A percentile compares a stretch with the other conserved stretches of the same genome.
Evolutionary conservation across 1,284 basidiomycete genomes (phyloP).

Genomic region (Tetrapyrgos nigripes): DNA sequence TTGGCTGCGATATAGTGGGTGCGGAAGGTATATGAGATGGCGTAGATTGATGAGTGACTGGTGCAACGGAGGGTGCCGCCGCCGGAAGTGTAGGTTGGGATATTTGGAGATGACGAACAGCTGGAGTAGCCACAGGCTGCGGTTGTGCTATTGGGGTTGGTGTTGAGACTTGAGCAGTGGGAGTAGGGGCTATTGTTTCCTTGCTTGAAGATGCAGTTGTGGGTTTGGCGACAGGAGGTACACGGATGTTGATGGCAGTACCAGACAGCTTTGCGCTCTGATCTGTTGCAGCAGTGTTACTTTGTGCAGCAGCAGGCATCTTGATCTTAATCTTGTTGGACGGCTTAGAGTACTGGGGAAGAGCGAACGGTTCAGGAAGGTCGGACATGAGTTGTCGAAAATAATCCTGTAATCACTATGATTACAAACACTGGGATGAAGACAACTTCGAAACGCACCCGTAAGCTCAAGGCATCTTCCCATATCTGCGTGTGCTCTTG

Average conservation of each 20-base stretch:
- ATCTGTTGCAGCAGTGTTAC: slow-evolving; percentile 15
- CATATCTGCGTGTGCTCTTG: slow-evolving; percentile 78
- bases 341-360: slow-evolving; percentile 65
- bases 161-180: slow-evolving; percentile 18
- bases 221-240: slow-evolving; percentile 14
- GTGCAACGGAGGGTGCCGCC: background rate
- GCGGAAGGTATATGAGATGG: slow-evolving; percentile 18
- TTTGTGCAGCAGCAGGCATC: slow-evolving; percentile 45
- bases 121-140: background rate
- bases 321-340: slow-evolving; percentile 73
- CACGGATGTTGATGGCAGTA: background rate
- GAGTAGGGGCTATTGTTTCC: slow-evolving; percentile 2
- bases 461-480: slow-evolving; percentile 71
- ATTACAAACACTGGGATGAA: slow-evolving; percentile 18
- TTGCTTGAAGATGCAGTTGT: slow-evolving; percentile 12
- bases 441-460: slow-evolving; percentile 49
- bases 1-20: slow-evolving; percentile 26
- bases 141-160: slow-evolving; percentile 14
- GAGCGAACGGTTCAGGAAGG: slow-evolving; percentile 65
- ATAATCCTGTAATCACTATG: slow-evolving; percentile 54
- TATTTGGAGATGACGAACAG: background rate
- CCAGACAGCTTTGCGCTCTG: slow-evolving; percentile 5
- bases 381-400: slow-evolving; percentile 79
- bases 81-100: slow-evolving; percentile 6
- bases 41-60: background rate